A percentile compares a stretch with the other conserved stretches of the same genome.
Evolutionary conservation across 2,329 filamentous ascomycete genomes (phyloP).

Genomic region (Neopestalotiopsis clavispora): DNA sequence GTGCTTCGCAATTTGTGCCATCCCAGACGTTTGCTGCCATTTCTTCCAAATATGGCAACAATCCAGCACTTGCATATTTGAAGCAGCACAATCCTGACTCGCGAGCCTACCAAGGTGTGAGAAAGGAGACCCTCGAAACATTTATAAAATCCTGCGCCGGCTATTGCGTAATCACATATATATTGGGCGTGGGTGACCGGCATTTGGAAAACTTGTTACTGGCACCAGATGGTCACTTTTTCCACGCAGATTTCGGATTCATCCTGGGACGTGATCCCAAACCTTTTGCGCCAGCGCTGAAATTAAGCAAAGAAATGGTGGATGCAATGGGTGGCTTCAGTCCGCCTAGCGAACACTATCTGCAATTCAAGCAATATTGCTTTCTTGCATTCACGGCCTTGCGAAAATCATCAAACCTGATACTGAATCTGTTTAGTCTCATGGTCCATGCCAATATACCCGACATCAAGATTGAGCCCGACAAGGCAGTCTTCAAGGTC

Average conservation of each 20-base stretch:
- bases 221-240: slow-evolving; percentile 89
- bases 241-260: slow-evolving; percentile 98
- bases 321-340: slow-evolving; percentile 93
- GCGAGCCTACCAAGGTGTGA: slow-evolving; percentile 79
- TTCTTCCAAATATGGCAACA: slow-evolving; percentile 77
- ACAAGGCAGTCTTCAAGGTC: slow-evolving; percentile 94
- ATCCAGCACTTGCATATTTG: slow-evolving; percentile 80
- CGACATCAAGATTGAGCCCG: slow-evolving; percentile 88
- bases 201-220: slow-evolving; percentile 95
- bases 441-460: slow-evolving; percentile 99
- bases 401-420: slow-evolving; percentile 86
- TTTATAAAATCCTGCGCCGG: slow-evolving; percentile 96
- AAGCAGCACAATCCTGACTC: slow-evolving; percentile 89
- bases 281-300: slow-evolving; percentile 96
- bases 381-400: slow-evolving; percentile 93
- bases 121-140: slow-evolving; percentile 91
- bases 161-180: slow-evolving; percentile 98
- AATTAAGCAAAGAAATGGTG: slow-evolving; percentile 96
- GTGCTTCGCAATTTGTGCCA: slow-evolving; percentile 91
- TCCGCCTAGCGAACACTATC: slow-evolving; percentile 73
- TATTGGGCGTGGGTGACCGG: slow-evolving; percentile 92
- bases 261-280: slow-evolving; percentile 97
- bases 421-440: slow-evolving; percentile 91
- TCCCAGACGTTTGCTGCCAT: slow-evolving; percentile 85
- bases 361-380: slow-evolving; percentile 92